A percentile compares a stretch with the other conserved stretches of the same genome.
Conservation (phyloP, 495 filamentous ascomycete species). For the Darksidea phi region DNA sequence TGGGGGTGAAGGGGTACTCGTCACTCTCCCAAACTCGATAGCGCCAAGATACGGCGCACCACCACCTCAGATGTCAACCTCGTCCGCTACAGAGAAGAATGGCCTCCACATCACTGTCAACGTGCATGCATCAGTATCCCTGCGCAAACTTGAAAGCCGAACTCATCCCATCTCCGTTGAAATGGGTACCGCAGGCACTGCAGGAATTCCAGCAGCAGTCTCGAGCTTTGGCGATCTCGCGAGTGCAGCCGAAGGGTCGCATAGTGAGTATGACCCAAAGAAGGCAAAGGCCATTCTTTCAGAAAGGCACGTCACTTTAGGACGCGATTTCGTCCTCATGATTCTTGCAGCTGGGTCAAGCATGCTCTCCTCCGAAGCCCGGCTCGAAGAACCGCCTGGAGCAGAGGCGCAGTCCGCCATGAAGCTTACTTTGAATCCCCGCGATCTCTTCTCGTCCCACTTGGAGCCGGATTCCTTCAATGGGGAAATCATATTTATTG, state of each 20-base stretch:
- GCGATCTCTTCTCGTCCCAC: conserved; percentile 7
- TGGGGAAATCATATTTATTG: conserved; percentile 40
- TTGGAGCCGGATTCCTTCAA: not conserved
- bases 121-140: conserved; percentile 6
- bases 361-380: not conserved
- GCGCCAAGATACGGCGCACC: conserved; percentile 38
- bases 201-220: not conserved
- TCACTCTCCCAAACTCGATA: conserved; percentile 39
- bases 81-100: not conserved
- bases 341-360: not conserved
- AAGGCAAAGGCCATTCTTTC: too few relatives aligned
- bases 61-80: not conserved
- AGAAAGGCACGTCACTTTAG: too few relatives aligned
- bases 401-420: not conserved
- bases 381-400: not conserved
- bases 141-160: conserved; percentile 31
- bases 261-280: too few relatives aligned
- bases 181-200: conserved; percentile 1
- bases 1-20: conserved; percentile 20
- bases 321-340: too few relatives aligned
- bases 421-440: conserved; percentile 9
- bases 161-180: conserved; percentile 35
- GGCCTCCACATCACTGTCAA: conserved; percentile 14
- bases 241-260: not conserved
- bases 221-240: not conserved